Percentiles rank a stretch among this genome's conserved stretches.
These are phyloP conservation scores for Hypoxylon sp. DNA, from an alignment of 2,329 filamentous ascomycete genomes.

Conservation along the genomic window DNA sequence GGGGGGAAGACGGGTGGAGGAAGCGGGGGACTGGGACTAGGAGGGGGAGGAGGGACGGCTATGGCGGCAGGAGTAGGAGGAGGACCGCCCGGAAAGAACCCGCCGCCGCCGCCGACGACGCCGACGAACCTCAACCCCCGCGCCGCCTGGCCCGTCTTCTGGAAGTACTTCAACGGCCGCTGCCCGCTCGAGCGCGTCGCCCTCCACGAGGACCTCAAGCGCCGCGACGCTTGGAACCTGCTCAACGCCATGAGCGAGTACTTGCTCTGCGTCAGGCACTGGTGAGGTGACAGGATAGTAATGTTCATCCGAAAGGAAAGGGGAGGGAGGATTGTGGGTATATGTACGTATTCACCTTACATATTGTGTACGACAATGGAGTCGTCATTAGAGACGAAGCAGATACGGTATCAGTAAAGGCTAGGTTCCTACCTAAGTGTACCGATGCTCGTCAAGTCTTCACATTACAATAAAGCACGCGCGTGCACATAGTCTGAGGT, in stretches of 20 bases:
- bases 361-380: no score
- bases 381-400: no score
- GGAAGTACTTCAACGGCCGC: conserved; percentile 87
- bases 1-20: conserved; percentile 1
- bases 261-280: conserved; percentile 72
- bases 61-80: not conserved
- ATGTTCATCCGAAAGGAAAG: no score
- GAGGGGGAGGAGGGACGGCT: not conserved
- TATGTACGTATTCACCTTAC: no score
- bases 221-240: conserved; percentile 78
- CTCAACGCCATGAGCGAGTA: conserved; percentile 72
- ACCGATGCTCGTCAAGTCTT: no score
- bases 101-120: no score
- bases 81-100: no score
- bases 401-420: no score
- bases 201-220: conserved; percentile 84
- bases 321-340: no score
- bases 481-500: conserved; percentile 6
- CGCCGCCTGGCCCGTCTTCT: conserved; percentile 75
- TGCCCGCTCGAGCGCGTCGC: conserved; percentile 87
- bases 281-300: conserved; percentile 54
- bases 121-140: conserved; percentile 55
- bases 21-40: not conserved
- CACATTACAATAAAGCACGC: no score
- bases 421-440: no score